Evolutionary conservation across 78 protist genomes (phyloP), one percentile per base, ranked within the genome.

Genomic region (Creolimax fragrantissima): DNA sequence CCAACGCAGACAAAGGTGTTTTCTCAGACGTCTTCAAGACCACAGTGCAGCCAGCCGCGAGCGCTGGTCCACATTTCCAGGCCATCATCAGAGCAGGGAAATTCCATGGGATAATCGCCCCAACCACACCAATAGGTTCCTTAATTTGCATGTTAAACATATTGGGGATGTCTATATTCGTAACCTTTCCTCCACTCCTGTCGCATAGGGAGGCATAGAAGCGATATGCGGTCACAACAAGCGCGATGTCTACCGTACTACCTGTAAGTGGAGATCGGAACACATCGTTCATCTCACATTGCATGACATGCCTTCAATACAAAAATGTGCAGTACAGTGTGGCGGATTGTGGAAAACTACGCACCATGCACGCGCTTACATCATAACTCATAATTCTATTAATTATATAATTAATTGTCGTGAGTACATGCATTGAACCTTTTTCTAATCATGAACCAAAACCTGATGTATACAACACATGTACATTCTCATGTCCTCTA

Each of bases 1-100:
- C 93, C 35, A 97, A 94, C 3, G 98, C 97, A 32, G 97, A 45
- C 43, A 96, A 90, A 39, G 98, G 98, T 5, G 99, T 96, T 45
- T 92, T 88, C 92, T 96, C 98, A 0, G 96, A 90, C 11, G 97
- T 95, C 93, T 97, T 98, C 41, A 95, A 92, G 44, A 98, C 96
- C 24, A 97, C 81, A 41, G 98, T 89, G 93, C 92, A 85, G 88
- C 99, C 99, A 3, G 95, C 88, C 17, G 97, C 97, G 6, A 98
- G 93, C 17, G 97, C 98, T 2, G 98, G 98, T 36, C 92, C 92
- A 7, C 35, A 66, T 45, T 86, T 86, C 90, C 90, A 86, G 6
- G 86, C 86, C 41, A 66, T 5, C 83, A 58, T 90, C 42, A 90
- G 88, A 5, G 43, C 39, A 36, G 92, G 92, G 84, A 91, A 91